Evolutionary conservation across 306 rosid species (phyloP).

Genomic region (Rubus idaeus): DNA sequence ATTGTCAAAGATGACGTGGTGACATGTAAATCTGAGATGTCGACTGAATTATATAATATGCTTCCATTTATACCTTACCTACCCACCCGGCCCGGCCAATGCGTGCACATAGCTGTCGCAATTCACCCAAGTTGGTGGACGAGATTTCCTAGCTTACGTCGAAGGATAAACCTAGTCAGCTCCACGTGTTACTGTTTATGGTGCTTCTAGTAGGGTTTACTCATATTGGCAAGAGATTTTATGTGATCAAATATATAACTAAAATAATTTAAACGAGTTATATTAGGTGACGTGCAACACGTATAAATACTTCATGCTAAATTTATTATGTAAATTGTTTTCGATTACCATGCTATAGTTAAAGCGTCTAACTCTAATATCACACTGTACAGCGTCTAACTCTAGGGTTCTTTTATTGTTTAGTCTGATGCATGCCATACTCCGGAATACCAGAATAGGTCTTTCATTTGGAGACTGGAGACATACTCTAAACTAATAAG

Average conservation of each 20-base stretch:
- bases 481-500: too few relatives aligned
- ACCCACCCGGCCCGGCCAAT: background rate
- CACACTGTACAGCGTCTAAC: background rate
- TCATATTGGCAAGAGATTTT: background rate
- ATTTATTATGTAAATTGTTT: background rate
- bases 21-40: slow-evolving; percentile 32
- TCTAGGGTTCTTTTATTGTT: too few relatives aligned
- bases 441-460: rapidly evolving
- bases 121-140: slow-evolving; percentile 1
- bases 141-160: background rate
- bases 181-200: slow-evolving; percentile 11
- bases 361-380: background rate
- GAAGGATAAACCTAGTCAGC: slow-evolving; percentile 10
- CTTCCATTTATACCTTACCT: background rate
- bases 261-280: background rate
- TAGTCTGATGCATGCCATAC: background rate
- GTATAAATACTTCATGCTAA: background rate
- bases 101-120: background rate
- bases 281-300: background rate
- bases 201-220: background rate
- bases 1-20: slow-evolving; percentile 28
- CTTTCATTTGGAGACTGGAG: background rate
- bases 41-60: too few relatives aligned
- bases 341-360: background rate
- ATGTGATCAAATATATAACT: too few relatives aligned